Evolutionary conservation across 2,329 filamentous ascomycete species (phyloP), one percentile per base, ranked within the genome.

Genomic region (Cladosporium sp.): DNA sequence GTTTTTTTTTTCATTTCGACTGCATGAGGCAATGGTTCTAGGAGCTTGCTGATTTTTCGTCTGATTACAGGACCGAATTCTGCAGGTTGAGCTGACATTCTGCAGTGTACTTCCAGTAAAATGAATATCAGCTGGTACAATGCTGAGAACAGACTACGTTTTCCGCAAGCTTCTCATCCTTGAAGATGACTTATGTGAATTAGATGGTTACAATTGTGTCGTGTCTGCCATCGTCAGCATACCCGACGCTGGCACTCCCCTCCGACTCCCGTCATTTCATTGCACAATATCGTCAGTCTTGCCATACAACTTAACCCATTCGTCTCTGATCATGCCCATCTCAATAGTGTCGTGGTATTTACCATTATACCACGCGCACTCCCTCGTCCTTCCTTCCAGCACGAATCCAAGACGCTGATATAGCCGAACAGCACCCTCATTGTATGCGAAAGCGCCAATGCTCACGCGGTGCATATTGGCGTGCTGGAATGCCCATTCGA

Each of bases 391-490:
- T 0, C 82, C 81, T 68, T 85, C 83, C 2, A 74, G 68, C 51
- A 75, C 75, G 67, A 85, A 85, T 0, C 83, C 83, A 10, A 84
- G 66, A 49, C 75, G 75, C 69, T 79, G 72, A 68, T 85, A 85
- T 70, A 85, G 60, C 21, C 76, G 73, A 7, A 75, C 51, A 0
- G 80, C 83, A 0, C 80, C 76, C 36, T 74, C 71, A 54, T 85
- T 85, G 64, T 77, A 84, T 12, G 71, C 24, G 12, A 30, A 28
- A 0, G 78, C 78, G 4, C 71, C 69, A 8, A 85, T 76, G 8
- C 70, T 72, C 24, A 85, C 78, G 4, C 79, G 73, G 67, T 85
- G 83, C 72, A 83, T 70, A 0, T 79, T 80, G 0, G 77, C 81
- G 18, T 74, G 74, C 8, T 71, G 69, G 67, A 85, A 85, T 0